A percentile compares a stretch with the other conserved stretches of the same genome.
Evolutionary conservation across 192 early-diverging fungal species (phyloP).

Genomic region (Entrophospora sp.): DNA sequence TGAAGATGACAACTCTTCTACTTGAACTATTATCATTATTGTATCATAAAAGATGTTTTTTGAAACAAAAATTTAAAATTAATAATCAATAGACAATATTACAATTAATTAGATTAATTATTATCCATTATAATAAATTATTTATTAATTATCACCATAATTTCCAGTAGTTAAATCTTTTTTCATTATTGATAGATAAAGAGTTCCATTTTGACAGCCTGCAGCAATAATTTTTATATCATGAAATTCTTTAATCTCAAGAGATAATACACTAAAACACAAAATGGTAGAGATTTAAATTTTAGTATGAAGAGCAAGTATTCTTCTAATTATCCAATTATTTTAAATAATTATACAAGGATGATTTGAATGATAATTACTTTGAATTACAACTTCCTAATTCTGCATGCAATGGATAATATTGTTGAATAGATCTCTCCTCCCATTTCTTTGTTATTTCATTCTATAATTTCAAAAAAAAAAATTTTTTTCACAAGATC

Average conservation of each 20-base stretch:
- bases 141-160: neutral
- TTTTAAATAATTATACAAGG: no score
- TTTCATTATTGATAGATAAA: conserved; percentile 7
- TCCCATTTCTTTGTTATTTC: no score
- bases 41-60: no score
- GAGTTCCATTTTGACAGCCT: conserved; percentile 19
- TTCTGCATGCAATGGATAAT: no score
- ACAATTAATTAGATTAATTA: neutral
- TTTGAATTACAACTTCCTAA: no score
- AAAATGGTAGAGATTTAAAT: neutral
- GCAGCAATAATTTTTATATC: conserved; percentile 12
- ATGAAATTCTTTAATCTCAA: conserved; percentile 13
- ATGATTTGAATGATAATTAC: no score
- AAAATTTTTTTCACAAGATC: no score
- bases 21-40: neutral
- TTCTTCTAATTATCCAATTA: neutral
- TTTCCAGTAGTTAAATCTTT: neutral
- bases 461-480: no score
- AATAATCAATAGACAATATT: neutral
- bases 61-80: neutral
- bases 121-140: neutral
- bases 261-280: neutral
- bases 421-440: no score
- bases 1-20: neutral
- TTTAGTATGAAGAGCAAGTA: neutral